A percentile compares a stretch with the other conserved stretches of the same genome.
Evolutionary conservation across 176 grass and related monocot genomes (phyloP).

Genomic region (Carex kokanica): DNA sequence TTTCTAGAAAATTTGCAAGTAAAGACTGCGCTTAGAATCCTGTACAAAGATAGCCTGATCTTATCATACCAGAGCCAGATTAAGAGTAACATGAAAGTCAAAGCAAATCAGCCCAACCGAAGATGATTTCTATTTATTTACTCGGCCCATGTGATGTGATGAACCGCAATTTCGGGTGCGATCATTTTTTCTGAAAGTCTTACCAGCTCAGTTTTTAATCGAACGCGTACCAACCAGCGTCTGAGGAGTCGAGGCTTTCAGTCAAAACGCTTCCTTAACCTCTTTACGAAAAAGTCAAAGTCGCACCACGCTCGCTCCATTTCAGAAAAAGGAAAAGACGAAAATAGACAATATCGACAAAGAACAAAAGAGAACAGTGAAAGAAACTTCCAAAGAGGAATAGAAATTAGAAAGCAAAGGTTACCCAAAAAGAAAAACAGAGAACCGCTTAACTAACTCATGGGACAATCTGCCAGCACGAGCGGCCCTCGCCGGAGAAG

Average conservation of each 20-base stretch:
- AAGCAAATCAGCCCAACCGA: not conserved
- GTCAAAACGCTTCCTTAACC: too few relatives aligned
- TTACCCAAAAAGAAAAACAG: not conserved
- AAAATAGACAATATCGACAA: not conserved
- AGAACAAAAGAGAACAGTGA: not conserved
- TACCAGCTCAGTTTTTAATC: not conserved
- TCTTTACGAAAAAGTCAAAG: not conserved
- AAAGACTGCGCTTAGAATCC: too few relatives aligned
- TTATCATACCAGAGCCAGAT: too few relatives aligned
- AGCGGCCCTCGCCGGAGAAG: conserved; percentile 31
- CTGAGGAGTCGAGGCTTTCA: too few relatives aligned
- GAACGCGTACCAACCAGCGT: not conserved
- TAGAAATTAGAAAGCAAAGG: not conserved
- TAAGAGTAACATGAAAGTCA: not conserved
- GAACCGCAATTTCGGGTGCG: not conserved
- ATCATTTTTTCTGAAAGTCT: not conserved
- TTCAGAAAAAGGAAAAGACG: not conserved
- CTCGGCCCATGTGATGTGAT: not conserved
- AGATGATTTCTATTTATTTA: not conserved
- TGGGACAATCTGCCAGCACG: conserved; percentile 43
- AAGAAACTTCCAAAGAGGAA: not conserved
- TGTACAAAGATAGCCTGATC: too few relatives aligned
- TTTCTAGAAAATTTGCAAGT: too few relatives aligned
- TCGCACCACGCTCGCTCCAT: not conserved
- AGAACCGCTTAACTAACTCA: conserved; percentile 11